Evolutionary conservation across 202 grass and related monocot species (phyloP), one percentile per base, ranked within the genome.

Genomic region (Brachypodium distachyon): DNA sequence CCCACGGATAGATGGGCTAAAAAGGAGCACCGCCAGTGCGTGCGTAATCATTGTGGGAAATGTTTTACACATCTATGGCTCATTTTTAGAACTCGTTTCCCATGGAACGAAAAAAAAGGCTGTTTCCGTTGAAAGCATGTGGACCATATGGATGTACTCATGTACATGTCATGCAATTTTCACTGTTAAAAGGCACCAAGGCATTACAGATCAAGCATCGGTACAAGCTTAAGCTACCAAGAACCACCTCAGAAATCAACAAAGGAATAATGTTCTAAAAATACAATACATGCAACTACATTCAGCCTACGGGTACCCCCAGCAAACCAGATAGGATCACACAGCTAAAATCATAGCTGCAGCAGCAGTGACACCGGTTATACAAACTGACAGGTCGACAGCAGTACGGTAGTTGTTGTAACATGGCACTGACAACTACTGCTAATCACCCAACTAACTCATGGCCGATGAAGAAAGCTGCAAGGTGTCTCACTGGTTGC

Each of bases 191-290:
- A n/a, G n/a, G n/a, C n/a, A n/a, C n/a, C n/a, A n/a, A 47, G 12
- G 2, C 43, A 40, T 52, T 44, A 39, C 53, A 55, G 5, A 75
- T 16, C 44, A 63, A 75, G 43, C 62, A 63, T 38, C 8, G 0
- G 12, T 85, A 74, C 68, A 79, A n/a, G n/a, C n/a, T n/a, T n/a
- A n/a, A 72, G 64, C 70, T 67, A 54, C 63, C 29, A 56, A 48
- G 37, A 70, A 84, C 9, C 18, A 71, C 48, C 56, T 64, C 40
- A 72, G 0, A 84, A n/a, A 72, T 77, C 32, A 88, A 88, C 77
- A 51, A 88, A 88, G 81, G 81, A 5, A 81, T 77, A 67, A 7
- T 65, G 72, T 21, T 56, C 71, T 88, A 77, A 38, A 47, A 77
- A 76, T 77, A 81, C 77, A 77, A 38, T 71, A 88, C 56, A 36